Evolutionary conservation across 2,329 filamentous ascomycete species (phyloP), one percentile per base, ranked within the genome.

Genomic region (Harringtonia aguacate): DNA sequence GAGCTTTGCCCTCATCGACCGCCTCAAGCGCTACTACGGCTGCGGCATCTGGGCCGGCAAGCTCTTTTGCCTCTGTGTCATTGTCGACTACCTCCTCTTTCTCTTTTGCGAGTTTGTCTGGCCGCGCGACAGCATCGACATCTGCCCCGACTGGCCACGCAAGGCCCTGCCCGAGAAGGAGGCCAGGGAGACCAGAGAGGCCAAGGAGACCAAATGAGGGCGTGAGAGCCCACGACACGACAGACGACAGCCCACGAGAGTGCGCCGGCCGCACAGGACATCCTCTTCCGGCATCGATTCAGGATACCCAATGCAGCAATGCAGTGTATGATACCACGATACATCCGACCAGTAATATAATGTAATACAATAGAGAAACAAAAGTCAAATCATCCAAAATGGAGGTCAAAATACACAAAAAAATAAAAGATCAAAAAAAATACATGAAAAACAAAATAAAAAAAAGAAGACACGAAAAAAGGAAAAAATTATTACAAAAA

Each of bases 11-110:
- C 74, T 98, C 36, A 95, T 98, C 50, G 92, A 98, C 59, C 78
- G 92, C 18, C 66, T 98, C 18, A 98, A 98, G 65, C 72, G 92
- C 47, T 98, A 98, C 63, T 98, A 95, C 57, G 92, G 92, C 9
- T 98, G 94, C 58, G 92, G 92, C 29, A 90, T 97, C 40, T 98
- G 92, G 92, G 92, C 92, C 0, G 92, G 92, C 30, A 98, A 98
- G 64, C 70, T 98, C 9, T 98, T 98, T 57, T 95, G 92, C 56
- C 69, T 98, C 2, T 95, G 90, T 51, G 89, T 89, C 12, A 80
- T 97, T 46, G 82, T 98, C 41, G 92, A 98, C 62, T 98, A 95
- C 56, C 65, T 98, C 39, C 74, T 98, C 42, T 95, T 88, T 55
- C 71, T 95, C 39, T 78, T 94, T 39, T 70, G 95, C 43, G 92